Percentiles rank a stretch among this genome's conserved stretches.
Evolutionary conservation across 768 basidiomycete species (phyloP).

Genomic region (Hygrophoropsis aurantiaca): DNA sequence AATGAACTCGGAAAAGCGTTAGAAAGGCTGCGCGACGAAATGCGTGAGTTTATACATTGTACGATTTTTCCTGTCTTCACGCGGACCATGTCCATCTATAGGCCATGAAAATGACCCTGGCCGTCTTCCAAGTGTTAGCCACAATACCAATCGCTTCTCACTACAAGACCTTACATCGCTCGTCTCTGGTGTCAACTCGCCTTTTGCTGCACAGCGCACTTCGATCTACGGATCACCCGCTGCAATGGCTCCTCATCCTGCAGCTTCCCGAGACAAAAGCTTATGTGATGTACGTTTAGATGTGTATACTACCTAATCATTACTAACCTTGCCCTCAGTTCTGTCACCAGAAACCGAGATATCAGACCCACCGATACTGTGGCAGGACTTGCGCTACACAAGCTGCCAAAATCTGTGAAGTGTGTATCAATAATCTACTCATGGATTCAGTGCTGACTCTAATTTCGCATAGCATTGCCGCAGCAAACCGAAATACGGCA

Average conservation of each 20-base stretch:
- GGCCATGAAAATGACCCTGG: slow-evolving; percentile 22
- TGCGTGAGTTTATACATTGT: slow-evolving; percentile 34
- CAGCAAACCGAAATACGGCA: slow-evolving; percentile 30
- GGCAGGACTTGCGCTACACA: slow-evolving; percentile 61
- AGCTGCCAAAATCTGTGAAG: slow-evolving; percentile 35
- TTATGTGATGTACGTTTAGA: slow-evolving; percentile 28
- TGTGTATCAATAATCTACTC: slow-evolving; percentile 10
- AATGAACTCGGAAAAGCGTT: slow-evolving; percentile 77
- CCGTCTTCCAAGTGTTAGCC: slow-evolving; percentile 24
- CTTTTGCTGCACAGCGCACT: slow-evolving; percentile 5
- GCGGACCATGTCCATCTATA: background rate
- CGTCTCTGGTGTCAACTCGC: slow-evolving; percentile 5
- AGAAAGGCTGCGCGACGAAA: slow-evolving; percentile 55
- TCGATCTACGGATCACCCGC: background rate
- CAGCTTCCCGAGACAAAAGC: slow-evolving; percentile 9
- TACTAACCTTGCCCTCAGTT: slow-evolving; percentile 18
- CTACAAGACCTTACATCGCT: slow-evolving; percentile 31
- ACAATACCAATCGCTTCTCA: slow-evolving; percentile 28
- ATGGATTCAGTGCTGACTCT: slow-evolving; percentile 5
- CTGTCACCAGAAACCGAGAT: slow-evolving; percentile 62
- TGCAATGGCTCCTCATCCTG: background rate
- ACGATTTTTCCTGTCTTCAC: background rate
- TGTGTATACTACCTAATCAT: background rate
- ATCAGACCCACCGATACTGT: slow-evolving; percentile 58
- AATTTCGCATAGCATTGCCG: slow-evolving; percentile 22